Percentiles rank a stretch among this genome's conserved stretches.
Conservation (phyloP, 1,284 basidiomycete species). For the Trichosporon asahii region DNA sequence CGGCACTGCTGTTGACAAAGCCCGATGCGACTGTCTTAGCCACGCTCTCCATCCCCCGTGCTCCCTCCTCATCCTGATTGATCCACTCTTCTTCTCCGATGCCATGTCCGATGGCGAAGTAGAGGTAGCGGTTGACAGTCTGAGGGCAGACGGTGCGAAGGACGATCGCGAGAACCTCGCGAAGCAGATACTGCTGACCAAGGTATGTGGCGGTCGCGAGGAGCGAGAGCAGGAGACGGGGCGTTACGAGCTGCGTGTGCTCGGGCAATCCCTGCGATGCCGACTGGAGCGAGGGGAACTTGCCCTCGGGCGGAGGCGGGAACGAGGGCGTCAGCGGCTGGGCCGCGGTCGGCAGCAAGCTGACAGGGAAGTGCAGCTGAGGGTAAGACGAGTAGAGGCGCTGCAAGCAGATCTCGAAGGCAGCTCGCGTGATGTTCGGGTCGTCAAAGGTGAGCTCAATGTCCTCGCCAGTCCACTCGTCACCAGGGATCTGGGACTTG, state of each 20-base stretch:
- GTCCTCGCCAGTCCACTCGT: slow-evolving; percentile 49
- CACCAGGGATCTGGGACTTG: slow-evolving; percentile 10
- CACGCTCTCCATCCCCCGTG: slow-evolving; percentile 66
- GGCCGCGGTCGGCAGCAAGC: slow-evolving; percentile 63
- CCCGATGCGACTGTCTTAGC: slow-evolving; percentile 55
- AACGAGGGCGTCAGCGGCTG: slow-evolving; percentile 70
- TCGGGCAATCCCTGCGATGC: slow-evolving; percentile 55
- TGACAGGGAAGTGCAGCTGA: slow-evolving; percentile 62
- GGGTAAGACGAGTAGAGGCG: slow-evolving; percentile 83
- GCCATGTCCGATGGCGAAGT: slow-evolving; percentile 74
- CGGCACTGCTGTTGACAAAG: slow-evolving; percentile 9
- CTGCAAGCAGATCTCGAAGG: slow-evolving; percentile 68
- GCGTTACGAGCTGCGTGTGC: slow-evolving; percentile 68
- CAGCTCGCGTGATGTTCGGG: slow-evolving; percentile 74
- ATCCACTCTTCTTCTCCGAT: slow-evolving; percentile 57
- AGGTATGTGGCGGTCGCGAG: slow-evolving; percentile 83
- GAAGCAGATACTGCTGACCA: slow-evolving; percentile 70
- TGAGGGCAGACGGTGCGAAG: slow-evolving; percentile 73
- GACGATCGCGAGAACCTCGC: slow-evolving; percentile 69
- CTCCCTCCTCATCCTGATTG: slow-evolving; percentile 59
- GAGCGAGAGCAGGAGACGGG: slow-evolving; percentile 77
- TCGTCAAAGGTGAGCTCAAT: slow-evolving; percentile 75
- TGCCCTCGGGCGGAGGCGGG: slow-evolving; percentile 58
- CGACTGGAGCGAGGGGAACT: slow-evolving; percentile 60
- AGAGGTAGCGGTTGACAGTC: slow-evolving; percentile 72